Evolutionary conservation across 257 asterid species (phyloP).

Genomic region (Cordia subcordata): DNA sequence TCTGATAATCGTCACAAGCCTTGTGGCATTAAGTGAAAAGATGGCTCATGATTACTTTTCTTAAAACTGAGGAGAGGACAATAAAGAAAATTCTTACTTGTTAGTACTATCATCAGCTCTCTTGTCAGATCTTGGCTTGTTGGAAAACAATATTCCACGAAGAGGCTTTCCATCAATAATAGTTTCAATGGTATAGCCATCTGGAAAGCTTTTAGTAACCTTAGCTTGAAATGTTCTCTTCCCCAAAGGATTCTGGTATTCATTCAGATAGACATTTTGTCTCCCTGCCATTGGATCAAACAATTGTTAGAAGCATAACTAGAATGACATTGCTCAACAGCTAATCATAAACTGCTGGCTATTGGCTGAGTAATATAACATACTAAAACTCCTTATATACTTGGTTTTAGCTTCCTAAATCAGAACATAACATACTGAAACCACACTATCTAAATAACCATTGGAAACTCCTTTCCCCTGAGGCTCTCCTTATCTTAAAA

Average conservation of each 20-base stretch:
- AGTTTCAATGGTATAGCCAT: constrained; percentile 78
- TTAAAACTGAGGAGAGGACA: constrained; percentile 5
- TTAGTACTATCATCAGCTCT: constrained; percentile 33
- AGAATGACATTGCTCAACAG: too few species aligned
- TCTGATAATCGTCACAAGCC: constrained; percentile 19
- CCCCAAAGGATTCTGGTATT: constrained; percentile 47
- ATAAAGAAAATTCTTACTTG: constrained; percentile 34
- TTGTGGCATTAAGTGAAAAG: constrained; percentile 8
- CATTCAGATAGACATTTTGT: constrained; percentile 47
- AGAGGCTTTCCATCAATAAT: constrained; percentile 80
- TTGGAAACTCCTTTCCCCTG: too few species aligned
- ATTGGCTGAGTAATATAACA: too few species aligned
- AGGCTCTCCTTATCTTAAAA: too few species aligned
- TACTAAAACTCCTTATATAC: too few species aligned
- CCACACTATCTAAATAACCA: too few species aligned
- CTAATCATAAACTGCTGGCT: too few species aligned
- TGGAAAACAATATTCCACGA: constrained; percentile 74
- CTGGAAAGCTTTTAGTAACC: constrained; percentile 59
- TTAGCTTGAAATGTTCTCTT: constrained; percentile 80
- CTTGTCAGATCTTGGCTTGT: constrained; percentile 41
- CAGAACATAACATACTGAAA: too few species aligned
- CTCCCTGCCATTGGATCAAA: constrained; percentile 37
- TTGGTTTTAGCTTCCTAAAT: too few species aligned
- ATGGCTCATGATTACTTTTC: not conserved
- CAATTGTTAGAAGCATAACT: constrained; percentile 3